phyloP scores from a whole-genome alignment of 257 asterid species.

The Rubia yunnanensis region DNA sequence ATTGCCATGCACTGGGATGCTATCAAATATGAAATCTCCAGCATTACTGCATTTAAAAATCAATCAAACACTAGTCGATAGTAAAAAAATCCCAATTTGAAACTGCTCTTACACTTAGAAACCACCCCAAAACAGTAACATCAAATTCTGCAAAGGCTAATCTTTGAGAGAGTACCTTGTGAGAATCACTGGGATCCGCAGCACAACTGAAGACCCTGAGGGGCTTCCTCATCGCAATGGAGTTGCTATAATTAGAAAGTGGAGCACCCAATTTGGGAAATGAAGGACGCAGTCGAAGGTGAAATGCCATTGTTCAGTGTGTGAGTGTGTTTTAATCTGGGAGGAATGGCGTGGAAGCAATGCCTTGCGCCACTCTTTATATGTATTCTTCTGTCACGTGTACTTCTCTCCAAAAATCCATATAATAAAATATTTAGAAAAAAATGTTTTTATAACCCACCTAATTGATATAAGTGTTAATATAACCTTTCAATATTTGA shows the following conservation, averaged over 20 bases:
- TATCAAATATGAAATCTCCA: background rate
- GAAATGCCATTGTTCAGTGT: conserved; percentile 14
- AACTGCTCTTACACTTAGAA: background rate
- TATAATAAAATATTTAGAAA: too few species aligned
- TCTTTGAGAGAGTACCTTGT: conserved; percentile 15
- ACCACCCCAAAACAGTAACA: background rate
- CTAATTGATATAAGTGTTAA: too few species aligned
- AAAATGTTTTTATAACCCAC: too few species aligned
- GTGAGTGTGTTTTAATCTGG: background rate
- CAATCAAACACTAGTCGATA: background rate
- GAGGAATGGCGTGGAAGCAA: background rate
- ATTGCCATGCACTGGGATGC: background rate
- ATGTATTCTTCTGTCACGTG: background rate
- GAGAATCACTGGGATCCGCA: conserved; percentile 13
- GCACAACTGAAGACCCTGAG: conserved; percentile 1
- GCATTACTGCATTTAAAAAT: background rate
- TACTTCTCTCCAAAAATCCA: background rate
- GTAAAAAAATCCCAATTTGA: background rate
- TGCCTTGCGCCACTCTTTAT: background rate
- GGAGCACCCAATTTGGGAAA: conserved; percentile 4
- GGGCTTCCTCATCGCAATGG: conserved; percentile 6
- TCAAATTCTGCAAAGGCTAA: background rate
- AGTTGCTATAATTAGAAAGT: background rate
- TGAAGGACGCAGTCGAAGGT: conserved; percentile 14
- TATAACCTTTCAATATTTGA: too few species aligned